A percentile compares a stretch with the other conserved stretches of the same genome.
Evolutionary conservation across 768 basidiomycete species (phyloP).

Genomic region (Trametopsis cervina): DNA sequence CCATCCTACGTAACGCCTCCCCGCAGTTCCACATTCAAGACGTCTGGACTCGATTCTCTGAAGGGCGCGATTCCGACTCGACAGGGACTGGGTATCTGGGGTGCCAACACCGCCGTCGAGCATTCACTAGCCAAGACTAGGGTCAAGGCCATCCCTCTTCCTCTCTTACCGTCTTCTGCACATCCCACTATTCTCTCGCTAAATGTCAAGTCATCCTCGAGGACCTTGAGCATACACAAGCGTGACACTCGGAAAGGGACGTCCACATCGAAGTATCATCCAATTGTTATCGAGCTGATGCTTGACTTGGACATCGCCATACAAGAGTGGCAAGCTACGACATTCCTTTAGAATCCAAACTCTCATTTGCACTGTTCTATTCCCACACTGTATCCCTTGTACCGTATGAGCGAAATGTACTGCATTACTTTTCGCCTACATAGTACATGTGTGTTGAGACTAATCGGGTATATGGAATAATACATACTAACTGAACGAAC

Average conservation of each 20-base stretch:
- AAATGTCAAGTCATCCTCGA: no score
- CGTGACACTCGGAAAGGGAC: background rate
- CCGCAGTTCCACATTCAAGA: background rate
- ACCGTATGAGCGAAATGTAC: no score
- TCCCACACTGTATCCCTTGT: no score
- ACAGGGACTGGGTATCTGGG: background rate
- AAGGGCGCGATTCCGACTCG: background rate
- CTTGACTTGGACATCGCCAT: conserved; percentile 8
- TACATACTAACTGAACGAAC: background rate
- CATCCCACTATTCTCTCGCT: background rate
- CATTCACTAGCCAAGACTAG: no score
- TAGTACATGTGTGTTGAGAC: conserved; percentile 7
- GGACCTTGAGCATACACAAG: no score
- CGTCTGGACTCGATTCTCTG: background rate
- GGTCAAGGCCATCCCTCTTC: no score
- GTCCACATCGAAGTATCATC: background rate
- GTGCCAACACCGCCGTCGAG: background rate
- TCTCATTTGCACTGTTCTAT: no score
- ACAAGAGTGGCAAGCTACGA: conserved; percentile 2
- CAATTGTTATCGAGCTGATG: conserved; percentile 4
- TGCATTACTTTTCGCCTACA: background rate
- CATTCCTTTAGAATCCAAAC: no score
- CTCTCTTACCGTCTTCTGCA: background rate
- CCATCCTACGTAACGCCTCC: background rate
- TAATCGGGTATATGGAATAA: conserved; percentile 6